Conservation (phyloP, 2,329 filamentous ascomycete genomes). For the Diplocarpon rosae region DNA sequence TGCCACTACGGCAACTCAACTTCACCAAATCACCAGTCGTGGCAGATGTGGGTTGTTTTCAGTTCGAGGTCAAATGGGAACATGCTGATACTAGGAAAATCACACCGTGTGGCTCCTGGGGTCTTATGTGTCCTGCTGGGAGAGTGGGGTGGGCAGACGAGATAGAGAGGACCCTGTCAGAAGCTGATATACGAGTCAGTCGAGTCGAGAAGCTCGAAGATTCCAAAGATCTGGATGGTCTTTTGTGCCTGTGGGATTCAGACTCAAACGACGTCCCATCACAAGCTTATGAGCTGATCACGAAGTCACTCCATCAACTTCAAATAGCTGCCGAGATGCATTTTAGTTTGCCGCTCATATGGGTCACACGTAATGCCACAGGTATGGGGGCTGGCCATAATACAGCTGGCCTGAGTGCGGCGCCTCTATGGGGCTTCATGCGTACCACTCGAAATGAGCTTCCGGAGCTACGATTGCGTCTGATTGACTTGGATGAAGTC, state of each 20-base stretch:
- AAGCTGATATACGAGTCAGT: background rate
- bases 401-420: background rate
- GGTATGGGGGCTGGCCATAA: background rate
- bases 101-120: background rate
- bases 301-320: background rate
- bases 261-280: background rate
- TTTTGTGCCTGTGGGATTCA: background rate
- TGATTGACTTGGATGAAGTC: background rate
- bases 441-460: background rate
- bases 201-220: background rate
- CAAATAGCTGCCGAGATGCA: background rate
- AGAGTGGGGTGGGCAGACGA: background rate
- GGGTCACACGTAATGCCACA: background rate
- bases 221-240: background rate
- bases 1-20: background rate
- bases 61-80: background rate
- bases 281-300: background rate
- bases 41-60: background rate
- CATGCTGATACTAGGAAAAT: background rate
- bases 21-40: background rate
- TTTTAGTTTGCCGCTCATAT: background rate
- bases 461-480: background rate
- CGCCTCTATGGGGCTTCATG: background rate
- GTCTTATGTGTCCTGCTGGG: background rate
- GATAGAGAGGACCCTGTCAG: background rate